Evolutionary conservation across 1,284 basidiomycete genomes (phyloP).

Genomic region (Ustilago shanxiensis): DNA sequence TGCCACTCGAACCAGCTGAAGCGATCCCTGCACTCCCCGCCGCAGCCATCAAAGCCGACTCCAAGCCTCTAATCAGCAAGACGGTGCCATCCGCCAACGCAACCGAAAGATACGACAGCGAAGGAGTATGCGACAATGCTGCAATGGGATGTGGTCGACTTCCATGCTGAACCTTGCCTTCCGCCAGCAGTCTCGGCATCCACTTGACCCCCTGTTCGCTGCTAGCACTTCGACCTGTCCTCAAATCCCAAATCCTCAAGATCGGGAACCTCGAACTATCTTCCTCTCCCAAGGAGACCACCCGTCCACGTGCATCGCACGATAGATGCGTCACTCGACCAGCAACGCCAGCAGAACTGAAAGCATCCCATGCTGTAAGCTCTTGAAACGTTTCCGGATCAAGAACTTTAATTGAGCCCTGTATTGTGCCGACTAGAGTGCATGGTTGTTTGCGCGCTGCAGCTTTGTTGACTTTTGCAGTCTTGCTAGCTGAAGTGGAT

Average conservation of each 20-base stretch:
- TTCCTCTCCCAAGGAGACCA: constrained; percentile 61
- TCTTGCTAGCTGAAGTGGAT: constrained; percentile 7
- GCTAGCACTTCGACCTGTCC: constrained; percentile 26
- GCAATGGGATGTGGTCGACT: constrained; percentile 73
- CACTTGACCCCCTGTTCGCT: constrained; percentile 19
- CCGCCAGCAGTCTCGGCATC: constrained; percentile 56
- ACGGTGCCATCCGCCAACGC: constrained; percentile 96
- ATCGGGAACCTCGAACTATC: constrained; percentile 54
- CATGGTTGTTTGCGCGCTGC: constrained; percentile 24
- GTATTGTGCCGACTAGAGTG: constrained; percentile 54
- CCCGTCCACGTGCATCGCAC: constrained; percentile 46
- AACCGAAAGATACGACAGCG: constrained; percentile 87
- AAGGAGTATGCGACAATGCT: constrained; percentile 81
- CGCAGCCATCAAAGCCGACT: constrained; percentile 80
- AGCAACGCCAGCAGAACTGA: constrained; percentile 30
- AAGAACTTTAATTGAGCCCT: constrained; percentile 53
- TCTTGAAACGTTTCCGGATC: constrained; percentile 55
- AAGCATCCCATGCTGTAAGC: constrained; percentile 58
- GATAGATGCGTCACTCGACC: constrained; percentile 59
- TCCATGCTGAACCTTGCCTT: constrained; percentile 65
- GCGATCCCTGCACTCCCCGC: constrained; percentile 46
- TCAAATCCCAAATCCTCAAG: constrained; percentile 65
- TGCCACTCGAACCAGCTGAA: not conserved
- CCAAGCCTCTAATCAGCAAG: constrained; percentile 87
- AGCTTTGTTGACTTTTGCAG: not conserved